A percentile compares a stretch with the other conserved stretches of the same genome.
Conservation (phyloP, 805 yeast species). For the Ogataea ganodermae region DNA sequence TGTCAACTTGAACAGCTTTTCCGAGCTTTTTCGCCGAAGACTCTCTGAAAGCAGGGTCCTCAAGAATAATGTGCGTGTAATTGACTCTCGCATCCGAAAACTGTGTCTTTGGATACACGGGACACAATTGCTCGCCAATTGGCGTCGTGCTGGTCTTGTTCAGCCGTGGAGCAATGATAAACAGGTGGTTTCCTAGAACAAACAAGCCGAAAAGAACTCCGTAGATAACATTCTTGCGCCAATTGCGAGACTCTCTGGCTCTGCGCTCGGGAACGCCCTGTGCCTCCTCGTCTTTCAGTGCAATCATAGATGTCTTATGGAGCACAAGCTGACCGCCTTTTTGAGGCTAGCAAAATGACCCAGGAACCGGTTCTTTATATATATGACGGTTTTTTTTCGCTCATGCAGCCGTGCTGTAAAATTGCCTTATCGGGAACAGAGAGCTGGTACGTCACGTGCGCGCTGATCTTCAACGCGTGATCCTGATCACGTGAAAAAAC, state of each 20-base stretch:
- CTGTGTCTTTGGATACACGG: conserved; percentile 26
- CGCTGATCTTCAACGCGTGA: no score
- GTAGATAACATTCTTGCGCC: no score
- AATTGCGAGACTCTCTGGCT: neutral
- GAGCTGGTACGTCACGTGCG: no score
- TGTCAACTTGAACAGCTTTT: conserved; percentile 54
- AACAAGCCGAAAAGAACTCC: no score
- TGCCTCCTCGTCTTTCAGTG: conserved; percentile 6
- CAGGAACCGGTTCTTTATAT: no score
- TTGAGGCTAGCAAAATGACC: no score
- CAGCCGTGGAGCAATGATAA: neutral
- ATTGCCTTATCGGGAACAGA: neutral
- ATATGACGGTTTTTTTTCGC: no score
- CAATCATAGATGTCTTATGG: neutral
- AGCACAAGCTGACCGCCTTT: neutral
- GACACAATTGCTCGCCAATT: conserved; percentile 27
- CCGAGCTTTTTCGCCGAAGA: conserved; percentile 44
- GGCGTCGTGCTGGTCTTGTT: neutral
- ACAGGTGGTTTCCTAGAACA: no score
- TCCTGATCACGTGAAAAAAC: no score
- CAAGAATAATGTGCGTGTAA: conserved; percentile 31
- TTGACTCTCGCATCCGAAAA: conserved; percentile 16
- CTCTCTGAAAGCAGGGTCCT: conserved; percentile 36
- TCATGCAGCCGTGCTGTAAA: neutral
- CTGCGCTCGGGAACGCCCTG: neutral